Conservation (phyloP, 225 moss, liverwort and hornwort genomes). For the Physcomitrium patens region DNA sequence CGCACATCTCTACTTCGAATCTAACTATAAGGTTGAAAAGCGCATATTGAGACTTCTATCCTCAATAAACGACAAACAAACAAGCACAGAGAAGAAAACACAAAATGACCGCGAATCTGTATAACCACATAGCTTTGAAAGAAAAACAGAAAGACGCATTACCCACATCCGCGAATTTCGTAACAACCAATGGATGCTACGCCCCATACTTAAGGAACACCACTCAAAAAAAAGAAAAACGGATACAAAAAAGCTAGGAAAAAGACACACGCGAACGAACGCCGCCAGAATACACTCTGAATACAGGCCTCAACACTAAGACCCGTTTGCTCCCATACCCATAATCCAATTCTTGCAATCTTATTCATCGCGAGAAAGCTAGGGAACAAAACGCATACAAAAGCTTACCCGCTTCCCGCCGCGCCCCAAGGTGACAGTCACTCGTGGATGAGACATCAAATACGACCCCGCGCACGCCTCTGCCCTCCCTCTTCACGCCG, state of each 20-base stretch:
- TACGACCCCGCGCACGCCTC: background rate
- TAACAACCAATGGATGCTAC: background rate
- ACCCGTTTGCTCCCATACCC: background rate
- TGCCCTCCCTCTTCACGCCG: background rate
- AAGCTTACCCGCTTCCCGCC: constrained; percentile 63
- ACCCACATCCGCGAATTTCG: background rate
- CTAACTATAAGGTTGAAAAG: background rate
- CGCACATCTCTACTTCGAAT: background rate
- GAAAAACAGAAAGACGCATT: background rate
- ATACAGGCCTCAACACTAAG: background rate
- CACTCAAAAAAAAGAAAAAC: background rate
- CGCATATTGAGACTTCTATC: background rate
- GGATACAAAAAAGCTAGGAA: too few species aligned
- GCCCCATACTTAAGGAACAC: background rate
- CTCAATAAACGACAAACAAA: background rate
- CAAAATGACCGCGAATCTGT: background rate
- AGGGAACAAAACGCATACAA: background rate
- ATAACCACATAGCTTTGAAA: background rate
- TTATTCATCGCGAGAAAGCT: background rate
- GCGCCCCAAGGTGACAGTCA: constrained; percentile 73
- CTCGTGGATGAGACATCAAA: constrained; percentile 84
- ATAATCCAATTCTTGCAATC: background rate
- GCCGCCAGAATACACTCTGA: background rate
- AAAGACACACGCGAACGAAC: background rate
- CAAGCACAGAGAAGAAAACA: background rate